Conservation (phyloP, 192 early-diverging fungal genomes). For the Coemansia sp. region DNA sequence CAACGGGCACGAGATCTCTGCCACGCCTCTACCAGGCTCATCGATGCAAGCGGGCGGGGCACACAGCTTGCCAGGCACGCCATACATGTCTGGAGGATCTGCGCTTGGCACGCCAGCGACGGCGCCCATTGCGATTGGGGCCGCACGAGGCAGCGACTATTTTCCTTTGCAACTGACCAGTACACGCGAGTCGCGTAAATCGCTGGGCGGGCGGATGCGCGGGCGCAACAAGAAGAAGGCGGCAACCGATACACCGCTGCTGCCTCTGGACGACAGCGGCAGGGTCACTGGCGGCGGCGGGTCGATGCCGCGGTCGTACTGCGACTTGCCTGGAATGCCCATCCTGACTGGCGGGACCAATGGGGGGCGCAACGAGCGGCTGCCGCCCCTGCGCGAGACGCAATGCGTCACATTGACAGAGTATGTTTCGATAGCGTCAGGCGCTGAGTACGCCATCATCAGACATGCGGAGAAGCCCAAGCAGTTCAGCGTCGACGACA, state of each 20-base stretch:
- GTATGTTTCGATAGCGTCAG: slow-evolving; percentile 51
- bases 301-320: slow-evolving; percentile 46
- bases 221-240: slow-evolving; percentile 24
- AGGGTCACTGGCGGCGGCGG: neutral
- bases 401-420: slow-evolving; percentile 48
- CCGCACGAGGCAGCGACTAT: slow-evolving; percentile 28
- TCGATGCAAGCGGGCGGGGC: slow-evolving; percentile 3
- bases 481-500: slow-evolving; percentile 81
- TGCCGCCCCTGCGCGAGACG: slow-evolving; percentile 28
- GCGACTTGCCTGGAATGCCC: slow-evolving; percentile 49
- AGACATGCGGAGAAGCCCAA: slow-evolving; percentile 58
- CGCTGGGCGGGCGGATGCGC: slow-evolving; percentile 44
- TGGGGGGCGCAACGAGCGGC: slow-evolving; percentile 24
- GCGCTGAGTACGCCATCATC: slow-evolving; percentile 55
- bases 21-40: slow-evolving; percentile 8
- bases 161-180: slow-evolving; percentile 44
- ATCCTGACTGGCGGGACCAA: slow-evolving; percentile 42
- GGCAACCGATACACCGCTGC: neutral
- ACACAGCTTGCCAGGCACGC: slow-evolving; percentile 29
- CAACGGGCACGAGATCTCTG: slow-evolving; percentile 6
- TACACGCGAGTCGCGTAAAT: slow-evolving; percentile 54
- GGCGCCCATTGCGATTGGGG: neutral
- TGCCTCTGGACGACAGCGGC: neutral
- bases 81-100: slow-evolving; percentile 33
- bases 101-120: slow-evolving; percentile 4